Base-by-base conservation (phyloP, 2,329 filamentous ascomycete genomes). In the Rutstroemia sydowiana region DNA sequence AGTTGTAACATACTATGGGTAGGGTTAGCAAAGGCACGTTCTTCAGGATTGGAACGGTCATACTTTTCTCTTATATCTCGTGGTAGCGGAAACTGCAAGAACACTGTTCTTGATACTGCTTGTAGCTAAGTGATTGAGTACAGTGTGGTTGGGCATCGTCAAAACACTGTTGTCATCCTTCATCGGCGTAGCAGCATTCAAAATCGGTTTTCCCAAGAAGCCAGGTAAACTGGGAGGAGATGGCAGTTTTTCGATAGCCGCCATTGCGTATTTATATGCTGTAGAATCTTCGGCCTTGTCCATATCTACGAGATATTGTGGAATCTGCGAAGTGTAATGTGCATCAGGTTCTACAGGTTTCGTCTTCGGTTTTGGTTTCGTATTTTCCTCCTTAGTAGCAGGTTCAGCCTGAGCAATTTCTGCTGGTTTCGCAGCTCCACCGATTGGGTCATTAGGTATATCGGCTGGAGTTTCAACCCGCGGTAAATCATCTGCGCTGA, bases 91-190 rank as follows among this genome's bases (percentile, higher is more conserved):
- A 5, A 95, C 95, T 31, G 93, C 93, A 58, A 98, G 76, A 23
- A 97, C 88, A 57, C 92, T 91, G 61, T 95, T 90, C 74, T 95
- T 96, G 70, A 98, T 98, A 69, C 91, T 96, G 70, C 92, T 97
- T 3, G 93, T 98, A 45, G 92, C 92, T 61, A 98, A 74, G 69
- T 98, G 93, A 61, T 98, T 98, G 57, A 98, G 73, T 30, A 97
- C 89, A 0, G 93, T 96, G 65, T 98, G 92, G 64, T 97, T 98
- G 13, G 93, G 93, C 79, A 96, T 92, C 60, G 89, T 93, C 57
- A 98, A 73, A 55, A 98, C 93, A 70, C 91, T 96, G 69, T 92
- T 95, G 70, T 98, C 93, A 67, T 98, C 93, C 73, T 97, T 97
- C 77, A 95, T 89, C 6, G 92, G 84, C 23, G 88, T 90, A 2